Percentiles rank a stretch among this genome's conserved stretches.
Evolutionary conservation across 805 yeast species (phyloP).

Genomic region (Suhomyces faveliae): DNA sequence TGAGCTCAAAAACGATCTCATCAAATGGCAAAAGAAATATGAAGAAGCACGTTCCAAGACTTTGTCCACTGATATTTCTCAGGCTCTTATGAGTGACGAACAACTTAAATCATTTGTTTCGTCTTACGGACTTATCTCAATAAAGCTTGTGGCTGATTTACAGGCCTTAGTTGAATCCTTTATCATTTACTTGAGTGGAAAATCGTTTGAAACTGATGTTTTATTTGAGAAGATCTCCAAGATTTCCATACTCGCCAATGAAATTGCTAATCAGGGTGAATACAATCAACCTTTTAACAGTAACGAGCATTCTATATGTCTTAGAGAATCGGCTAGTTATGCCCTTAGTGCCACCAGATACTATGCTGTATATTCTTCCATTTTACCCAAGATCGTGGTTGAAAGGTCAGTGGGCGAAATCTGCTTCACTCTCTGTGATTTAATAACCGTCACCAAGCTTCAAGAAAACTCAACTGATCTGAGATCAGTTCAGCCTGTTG

Average conservation of each 20-base stretch:
- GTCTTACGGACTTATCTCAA: constrained; percentile 47
- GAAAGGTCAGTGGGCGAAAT: constrained; percentile 78
- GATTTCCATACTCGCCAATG: constrained; percentile 47
- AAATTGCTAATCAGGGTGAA: constrained; percentile 35
- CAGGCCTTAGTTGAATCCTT: constrained; percentile 50
- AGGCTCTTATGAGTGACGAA: constrained; percentile 16
- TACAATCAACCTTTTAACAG: constrained; percentile 19
- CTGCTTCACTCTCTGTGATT: constrained; percentile 61
- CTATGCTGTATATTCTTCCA: constrained; percentile 57
- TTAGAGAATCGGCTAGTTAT: constrained; percentile 70
- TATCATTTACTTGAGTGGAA: constrained; percentile 30
- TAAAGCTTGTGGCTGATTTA: constrained; percentile 43
- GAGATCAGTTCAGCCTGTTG: constrained; percentile 8
- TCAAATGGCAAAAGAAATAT: constrained; percentile 51
- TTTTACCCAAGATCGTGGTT: constrained; percentile 68
- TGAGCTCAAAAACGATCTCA: constrained; percentile 28
- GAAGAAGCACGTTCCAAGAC: constrained; percentile 46
- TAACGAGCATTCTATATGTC: constrained; percentile 43
- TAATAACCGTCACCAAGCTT: constrained; percentile 53
- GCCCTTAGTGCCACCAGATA: constrained; percentile 76
- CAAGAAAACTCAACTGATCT: constrained; percentile 14
- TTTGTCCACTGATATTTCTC: constrained; percentile 19
- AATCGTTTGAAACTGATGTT: constrained; percentile 30
- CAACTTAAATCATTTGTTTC: constrained; percentile 30
- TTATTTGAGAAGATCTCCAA: constrained; percentile 53